A percentile compares a stretch with the other conserved stretches of the same genome.
Conservation (phyloP, 139 green algal species). For the Chlorella sp. region DNA sequence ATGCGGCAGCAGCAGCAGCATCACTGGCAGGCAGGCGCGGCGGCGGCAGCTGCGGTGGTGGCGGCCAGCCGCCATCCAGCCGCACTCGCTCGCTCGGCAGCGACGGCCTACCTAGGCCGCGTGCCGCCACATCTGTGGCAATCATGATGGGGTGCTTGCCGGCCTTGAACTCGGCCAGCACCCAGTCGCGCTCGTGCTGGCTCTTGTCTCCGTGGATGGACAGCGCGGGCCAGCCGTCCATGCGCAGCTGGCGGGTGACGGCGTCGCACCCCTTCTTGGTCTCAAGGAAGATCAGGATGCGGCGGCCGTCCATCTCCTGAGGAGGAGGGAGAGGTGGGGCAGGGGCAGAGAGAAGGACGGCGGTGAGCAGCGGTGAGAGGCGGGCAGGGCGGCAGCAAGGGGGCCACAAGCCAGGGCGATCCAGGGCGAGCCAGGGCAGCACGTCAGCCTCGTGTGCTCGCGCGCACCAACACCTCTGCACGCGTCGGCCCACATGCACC, state of each 20-base stretch:
- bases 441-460: no score
- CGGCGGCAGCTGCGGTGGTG: neutral
- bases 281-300: slow-evolving; percentile 88
- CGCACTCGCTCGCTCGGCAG: neutral
- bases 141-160: slow-evolving; percentile 90
- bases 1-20: neutral
- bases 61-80: neutral
- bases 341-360: neutral
- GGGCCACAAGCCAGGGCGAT: slow-evolving; percentile 33
- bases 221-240: slow-evolving; percentile 86
- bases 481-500: no score
- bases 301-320: slow-evolving; percentile 82
- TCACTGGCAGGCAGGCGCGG: neutral
- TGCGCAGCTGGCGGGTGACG: slow-evolving; percentile 85
- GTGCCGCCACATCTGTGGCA: slow-evolving; percentile 94
- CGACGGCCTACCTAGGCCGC: slow-evolving; percentile 81
- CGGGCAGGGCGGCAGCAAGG: neutral
- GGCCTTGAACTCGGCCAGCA: slow-evolving; percentile 90
- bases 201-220: slow-evolving; percentile 95
- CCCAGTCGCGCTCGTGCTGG: slow-evolving; percentile 95
- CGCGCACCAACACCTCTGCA: no score
- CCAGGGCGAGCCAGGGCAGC: no score
- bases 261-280: slow-evolving; percentile 94
- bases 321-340: neutral
- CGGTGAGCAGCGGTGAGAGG: neutral